A percentile compares a stretch with the other conserved stretches of the same genome.
phyloP scores from a whole-genome alignment of 2,329 filamentous ascomycete genomes.

The Dothideomycetes sp. region DNA sequence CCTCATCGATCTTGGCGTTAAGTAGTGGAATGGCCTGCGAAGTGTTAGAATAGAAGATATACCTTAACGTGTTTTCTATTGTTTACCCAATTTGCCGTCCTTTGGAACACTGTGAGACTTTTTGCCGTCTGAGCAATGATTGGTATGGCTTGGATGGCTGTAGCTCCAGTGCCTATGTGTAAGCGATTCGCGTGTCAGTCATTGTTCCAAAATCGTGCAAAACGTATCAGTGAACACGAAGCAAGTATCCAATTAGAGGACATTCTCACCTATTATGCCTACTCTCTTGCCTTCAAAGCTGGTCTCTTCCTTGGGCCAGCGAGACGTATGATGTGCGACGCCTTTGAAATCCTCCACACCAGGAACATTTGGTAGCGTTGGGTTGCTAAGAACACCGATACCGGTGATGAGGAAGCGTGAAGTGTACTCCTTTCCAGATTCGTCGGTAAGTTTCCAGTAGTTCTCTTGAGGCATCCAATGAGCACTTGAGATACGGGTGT shows the following conservation, averaged over 20 bases:
- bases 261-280: constrained; percentile 23
- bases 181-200: no score
- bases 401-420: constrained; percentile 30
- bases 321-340: constrained; percentile 20
- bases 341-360: constrained; percentile 22
- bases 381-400: constrained; percentile 22
- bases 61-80: no score
- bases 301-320: constrained; percentile 16
- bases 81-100: constrained; percentile 22
- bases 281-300: constrained; percentile 19
- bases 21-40: constrained; percentile 17
- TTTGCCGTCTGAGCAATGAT: constrained; percentile 15
- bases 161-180: constrained; percentile 20
- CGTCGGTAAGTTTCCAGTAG: constrained; percentile 23
- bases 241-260: no score
- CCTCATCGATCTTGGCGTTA: constrained; percentile 12
- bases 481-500: constrained; percentile 25
- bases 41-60: no score
- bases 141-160: constrained; percentile 15
- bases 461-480: constrained; percentile 21
- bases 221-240: no score
- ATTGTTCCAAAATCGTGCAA: no score
- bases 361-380: constrained; percentile 20
- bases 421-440: constrained; percentile 18
- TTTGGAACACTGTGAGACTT: constrained; percentile 16